phyloP scores from a whole-genome alignment of 2,329 filamentous ascomycete species.

The Sarocladium oryzae region DNA sequence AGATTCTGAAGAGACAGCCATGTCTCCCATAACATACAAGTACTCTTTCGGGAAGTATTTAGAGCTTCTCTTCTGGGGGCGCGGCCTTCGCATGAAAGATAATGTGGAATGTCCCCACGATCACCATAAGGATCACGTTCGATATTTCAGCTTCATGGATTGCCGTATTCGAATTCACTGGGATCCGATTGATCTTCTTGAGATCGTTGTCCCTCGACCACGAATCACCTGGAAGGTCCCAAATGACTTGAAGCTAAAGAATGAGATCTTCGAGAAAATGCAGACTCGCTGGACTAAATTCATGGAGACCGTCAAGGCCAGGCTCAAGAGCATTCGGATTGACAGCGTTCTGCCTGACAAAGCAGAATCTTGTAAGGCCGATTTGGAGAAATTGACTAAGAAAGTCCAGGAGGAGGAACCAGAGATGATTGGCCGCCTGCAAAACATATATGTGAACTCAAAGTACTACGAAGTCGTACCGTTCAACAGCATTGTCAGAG shows the following conservation, averaged over 20 bases:
- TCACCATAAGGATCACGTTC: constrained; percentile 83
- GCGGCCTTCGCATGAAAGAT: constrained; percentile 66
- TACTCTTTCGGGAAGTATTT: constrained; percentile 98
- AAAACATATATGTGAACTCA: constrained; percentile 86
- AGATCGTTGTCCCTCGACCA: constrained; percentile 86
- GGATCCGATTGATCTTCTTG: constrained; percentile 84
- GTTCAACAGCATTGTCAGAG: constrained; percentile 79
- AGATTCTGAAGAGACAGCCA: constrained; percentile 80
- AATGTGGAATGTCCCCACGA: constrained; percentile 77
- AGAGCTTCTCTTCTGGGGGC: constrained; percentile 96
- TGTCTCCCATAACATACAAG: constrained; percentile 94
- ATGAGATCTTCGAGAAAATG: constrained; percentile 76
- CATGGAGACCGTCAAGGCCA: constrained; percentile 76
- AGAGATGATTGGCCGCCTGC: constrained; percentile 66
- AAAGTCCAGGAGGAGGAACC: constrained; percentile 80
- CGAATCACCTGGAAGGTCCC: constrained; percentile 97
- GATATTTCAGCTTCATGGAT: constrained; percentile 86
- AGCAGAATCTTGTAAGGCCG: constrained; percentile 69
- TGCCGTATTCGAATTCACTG: constrained; percentile 85
- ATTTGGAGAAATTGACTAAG: constrained; percentile 72
- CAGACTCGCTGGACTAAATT: constrained; percentile 81
- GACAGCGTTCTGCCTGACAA: constrained; percentile 80
- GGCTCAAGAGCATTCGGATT: constrained; percentile 82
- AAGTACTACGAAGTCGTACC: constrained; percentile 97
- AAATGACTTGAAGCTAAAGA: constrained; percentile 85